A percentile compares a stretch with the other conserved stretches of the same genome.
Conservation (phyloP, 1,284 basidiomycete species). For the Leccinum variabile region DNA sequence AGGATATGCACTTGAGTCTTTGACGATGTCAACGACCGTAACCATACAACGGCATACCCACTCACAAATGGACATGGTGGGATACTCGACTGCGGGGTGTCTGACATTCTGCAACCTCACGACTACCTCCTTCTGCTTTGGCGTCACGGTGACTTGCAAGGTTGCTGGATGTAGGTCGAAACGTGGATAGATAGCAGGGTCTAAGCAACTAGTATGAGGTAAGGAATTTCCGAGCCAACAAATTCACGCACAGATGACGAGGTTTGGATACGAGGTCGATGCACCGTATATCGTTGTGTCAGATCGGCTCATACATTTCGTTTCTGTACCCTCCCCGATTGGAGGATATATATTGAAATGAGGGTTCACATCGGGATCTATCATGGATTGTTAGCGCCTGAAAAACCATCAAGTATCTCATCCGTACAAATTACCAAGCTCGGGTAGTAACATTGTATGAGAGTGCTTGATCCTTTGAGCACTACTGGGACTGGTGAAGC, state of each 20-base stretch:
- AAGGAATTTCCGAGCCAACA: neutral
- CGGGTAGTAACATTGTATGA: conserved; percentile 17
- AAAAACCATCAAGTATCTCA: neutral
- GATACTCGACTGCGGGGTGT: conserved; percentile 28
- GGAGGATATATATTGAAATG: conserved; percentile 47
- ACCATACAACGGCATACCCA: neutral
- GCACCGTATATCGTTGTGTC: neutral
- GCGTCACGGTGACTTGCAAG: conserved; percentile 9
- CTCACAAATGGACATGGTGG: conserved; percentile 40
- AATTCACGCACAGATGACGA: conserved; percentile 27
- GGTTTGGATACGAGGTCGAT: conserved; percentile 20
- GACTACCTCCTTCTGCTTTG: neutral
- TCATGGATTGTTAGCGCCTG: conserved; percentile 16
- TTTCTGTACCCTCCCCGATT: neutral
- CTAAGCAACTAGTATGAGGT: conserved; percentile 12
- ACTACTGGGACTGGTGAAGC: conserved; percentile 2
- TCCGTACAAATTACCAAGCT: conserved; percentile 29
- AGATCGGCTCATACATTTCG: neutral
- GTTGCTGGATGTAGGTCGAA: conserved; percentile 32
- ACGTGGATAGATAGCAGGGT: conserved; percentile 32
- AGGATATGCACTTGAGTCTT: conserved; percentile 47
- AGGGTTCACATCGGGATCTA: conserved; percentile 47
- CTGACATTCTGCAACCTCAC: conserved; percentile 9
- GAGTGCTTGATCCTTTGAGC: neutral
- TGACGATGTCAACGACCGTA: conserved; percentile 11